phyloP scores from a whole-genome alignment of 1,139 yeast species.

The Suhomyces chickasaworum region DNA sequence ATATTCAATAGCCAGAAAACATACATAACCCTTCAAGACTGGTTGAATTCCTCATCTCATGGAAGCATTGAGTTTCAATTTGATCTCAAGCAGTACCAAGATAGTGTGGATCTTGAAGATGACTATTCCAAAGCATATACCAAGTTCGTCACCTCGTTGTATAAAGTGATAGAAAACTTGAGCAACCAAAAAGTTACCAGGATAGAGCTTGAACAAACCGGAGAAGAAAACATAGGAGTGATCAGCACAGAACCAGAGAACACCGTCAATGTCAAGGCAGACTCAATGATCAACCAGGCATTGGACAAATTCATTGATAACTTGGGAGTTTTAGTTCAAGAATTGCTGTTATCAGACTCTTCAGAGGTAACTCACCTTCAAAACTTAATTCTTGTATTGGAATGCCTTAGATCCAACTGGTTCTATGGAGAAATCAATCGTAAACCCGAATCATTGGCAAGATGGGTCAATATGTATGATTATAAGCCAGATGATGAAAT shows the following conservation, averaged over 20 bases:
- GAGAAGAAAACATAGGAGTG: constrained; percentile 38
- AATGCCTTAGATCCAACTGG: constrained; percentile 56
- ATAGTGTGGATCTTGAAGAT: constrained; percentile 23
- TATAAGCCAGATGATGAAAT: constrained; percentile 56
- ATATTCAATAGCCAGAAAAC: constrained; percentile 18
- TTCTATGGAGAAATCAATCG: constrained; percentile 46
- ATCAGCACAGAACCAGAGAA: constrained; percentile 23
- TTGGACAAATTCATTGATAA: constrained; percentile 21
- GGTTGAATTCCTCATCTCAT: constrained; percentile 34
- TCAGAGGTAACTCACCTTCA: constrained; percentile 25
- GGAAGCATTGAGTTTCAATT: constrained; percentile 33
- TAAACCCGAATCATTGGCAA: constrained; percentile 49
- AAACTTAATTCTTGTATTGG: constrained; percentile 52
- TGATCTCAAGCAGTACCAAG: constrained; percentile 28
- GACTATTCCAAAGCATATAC: constrained; percentile 27
- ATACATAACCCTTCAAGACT: constrained; percentile 36
- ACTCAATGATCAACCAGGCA: constrained; percentile 29
- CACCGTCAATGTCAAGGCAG: constrained; percentile 11
- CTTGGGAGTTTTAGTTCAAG: constrained; percentile 23
- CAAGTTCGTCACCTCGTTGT: constrained; percentile 35
- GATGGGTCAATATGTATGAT: constrained; percentile 72
- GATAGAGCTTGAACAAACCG: constrained; percentile 25
- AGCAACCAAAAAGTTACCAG: constrained; percentile 22
- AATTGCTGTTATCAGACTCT: constrained; percentile 18
- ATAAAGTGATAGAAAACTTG: constrained; percentile 37